These are phyloP conservation scores for Aureoboletus auriporus DNA, from an alignment of 768 basidiomycete species.

Conservation along the genomic window DNA sequence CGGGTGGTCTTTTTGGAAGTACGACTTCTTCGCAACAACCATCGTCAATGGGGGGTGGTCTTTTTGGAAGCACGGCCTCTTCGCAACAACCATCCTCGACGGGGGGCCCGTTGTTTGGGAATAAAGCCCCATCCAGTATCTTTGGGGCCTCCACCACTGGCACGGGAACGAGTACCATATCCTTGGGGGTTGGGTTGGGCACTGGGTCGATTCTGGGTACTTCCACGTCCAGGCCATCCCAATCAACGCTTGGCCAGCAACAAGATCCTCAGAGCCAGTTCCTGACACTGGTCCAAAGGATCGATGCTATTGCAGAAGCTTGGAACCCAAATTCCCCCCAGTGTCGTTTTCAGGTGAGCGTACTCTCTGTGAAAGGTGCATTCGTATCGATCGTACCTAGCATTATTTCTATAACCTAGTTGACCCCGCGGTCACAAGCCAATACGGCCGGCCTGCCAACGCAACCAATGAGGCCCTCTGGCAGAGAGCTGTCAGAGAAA, in stretches of 20 bases:
- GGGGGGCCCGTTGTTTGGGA: constrained; percentile 23
- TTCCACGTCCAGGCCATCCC: constrained; percentile 31
- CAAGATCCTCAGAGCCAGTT: constrained; percentile 63
- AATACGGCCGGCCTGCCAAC: constrained; percentile 71
- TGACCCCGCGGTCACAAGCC: constrained; percentile 56
- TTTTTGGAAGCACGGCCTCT: constrained; percentile 12
- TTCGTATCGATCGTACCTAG: constrained; percentile 33
- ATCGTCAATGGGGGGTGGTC: constrained; percentile 7
- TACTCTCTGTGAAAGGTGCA: neutral
- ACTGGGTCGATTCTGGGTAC: constrained; percentile 25
- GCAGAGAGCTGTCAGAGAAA: constrained; percentile 76
- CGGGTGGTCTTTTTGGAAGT: constrained; percentile 13
- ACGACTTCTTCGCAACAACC: constrained; percentile 6
- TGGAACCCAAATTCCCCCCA: constrained; percentile 68
- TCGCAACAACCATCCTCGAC: neutral
- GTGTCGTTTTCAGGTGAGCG: constrained; percentile 74
- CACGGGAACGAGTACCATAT: constrained; percentile 18
- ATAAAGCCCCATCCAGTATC: constrained; percentile 26
- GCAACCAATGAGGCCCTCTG: constrained; percentile 68
- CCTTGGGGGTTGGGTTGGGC: constrained; percentile 26
- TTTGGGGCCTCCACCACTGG: constrained; percentile 28
- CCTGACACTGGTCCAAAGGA: constrained; percentile 47
- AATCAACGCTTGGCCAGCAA: constrained; percentile 37
- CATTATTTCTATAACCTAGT: constrained; percentile 85
- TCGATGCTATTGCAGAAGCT: constrained; percentile 61